Evolutionary conservation across 352 stramenopile genomes (phyloP).

Genomic region (Globisporangium echinulatum): DNA sequence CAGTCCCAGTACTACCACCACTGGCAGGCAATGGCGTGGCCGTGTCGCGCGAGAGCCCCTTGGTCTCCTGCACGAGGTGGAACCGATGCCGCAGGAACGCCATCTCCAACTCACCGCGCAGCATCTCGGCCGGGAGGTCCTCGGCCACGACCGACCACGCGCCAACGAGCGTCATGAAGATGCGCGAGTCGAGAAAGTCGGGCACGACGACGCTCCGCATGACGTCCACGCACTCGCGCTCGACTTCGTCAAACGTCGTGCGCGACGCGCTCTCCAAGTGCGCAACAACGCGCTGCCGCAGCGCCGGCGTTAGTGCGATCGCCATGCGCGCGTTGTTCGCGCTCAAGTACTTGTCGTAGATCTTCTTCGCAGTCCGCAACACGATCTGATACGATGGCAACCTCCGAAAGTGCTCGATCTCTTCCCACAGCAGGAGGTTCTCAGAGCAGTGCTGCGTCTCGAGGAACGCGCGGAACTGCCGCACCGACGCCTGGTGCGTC

Average conservation of each 20-base stretch:
- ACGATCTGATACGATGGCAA: constrained; percentile 83
- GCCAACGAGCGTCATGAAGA: constrained; percentile 81
- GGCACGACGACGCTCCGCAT: constrained; percentile 72
- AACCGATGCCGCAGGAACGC: constrained; percentile 76
- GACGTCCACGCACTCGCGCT: constrained; percentile 66
- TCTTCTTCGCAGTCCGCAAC: constrained; percentile 72
- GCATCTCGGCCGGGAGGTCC: constrained; percentile 67
- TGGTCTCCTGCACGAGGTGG: constrained; percentile 66
- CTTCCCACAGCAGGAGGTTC: constrained; percentile 82
- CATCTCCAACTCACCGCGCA: constrained; percentile 76
- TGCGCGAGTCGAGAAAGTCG: constrained; percentile 76
- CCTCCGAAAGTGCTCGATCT: constrained; percentile 76
- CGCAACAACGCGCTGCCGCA: constrained; percentile 37
- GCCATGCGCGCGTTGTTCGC: constrained; percentile 41
- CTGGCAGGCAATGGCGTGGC: constrained; percentile 22
- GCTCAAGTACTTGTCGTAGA: constrained; percentile 84
- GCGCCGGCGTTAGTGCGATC: constrained; percentile 43
- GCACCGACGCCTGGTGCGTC: constrained; percentile 56
- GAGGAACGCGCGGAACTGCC: constrained; percentile 62
- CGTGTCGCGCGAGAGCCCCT: constrained; percentile 52
- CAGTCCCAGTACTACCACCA: background rate
- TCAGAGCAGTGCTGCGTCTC: constrained; percentile 75
- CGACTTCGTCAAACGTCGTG: constrained; percentile 70
- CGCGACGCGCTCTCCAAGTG: constrained; percentile 60
- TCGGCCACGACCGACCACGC: constrained; percentile 72